Base-by-base conservation (phyloP, 148 eudicot genomes). In the Vaccinium myrtillus region DNA sequence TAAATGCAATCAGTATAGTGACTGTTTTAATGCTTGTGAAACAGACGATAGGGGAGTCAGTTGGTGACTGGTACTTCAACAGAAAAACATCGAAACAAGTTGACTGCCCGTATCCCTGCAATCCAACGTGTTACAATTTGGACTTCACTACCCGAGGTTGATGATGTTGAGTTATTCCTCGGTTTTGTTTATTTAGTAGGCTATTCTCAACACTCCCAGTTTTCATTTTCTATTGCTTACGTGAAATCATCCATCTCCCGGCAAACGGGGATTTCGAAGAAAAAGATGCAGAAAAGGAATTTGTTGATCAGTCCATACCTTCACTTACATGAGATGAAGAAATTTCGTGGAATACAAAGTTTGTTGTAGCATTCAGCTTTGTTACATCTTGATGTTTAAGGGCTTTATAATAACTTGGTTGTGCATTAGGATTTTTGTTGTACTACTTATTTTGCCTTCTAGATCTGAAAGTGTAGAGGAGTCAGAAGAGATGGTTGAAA, bases 31-130 rank as follows among this genome's bases (percentile, higher is more conserved):
- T 87, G 55, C 25, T 65, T 14, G 36, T 83, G 48, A 21, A 50
- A 58, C 85, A 96, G 99, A 93, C 99, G 13, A 88, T 96, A 87
- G 98, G 98, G 78, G 97, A 93, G 83, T 69, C 94, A 48, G 99
- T 96, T 27, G 98, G 98, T 53, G 93, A 93, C 80, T 96, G 99
- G 99, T 96, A 89, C 82, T 96, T 94, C 90, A 83, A 92, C 83
- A 85, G 95, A 71, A 81, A 78, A 87, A 84, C 49, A 50, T 90
- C 87, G 2, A 91, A 89, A 83, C 92, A 81, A 58, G 85, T 94
- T 18, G 99, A 96, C 83, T 93, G 99, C 81, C 91, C 91, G 9
- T 96, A 87, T 87, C 99, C 99, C 2, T 96, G 98, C 91, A 94
- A 96, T 74, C 99, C 98, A 11, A 91, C 98, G 14, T 96, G 99